Conservation (phyloP, 177 flowering plant genomes). For the Vitis hybrid region DNA sequence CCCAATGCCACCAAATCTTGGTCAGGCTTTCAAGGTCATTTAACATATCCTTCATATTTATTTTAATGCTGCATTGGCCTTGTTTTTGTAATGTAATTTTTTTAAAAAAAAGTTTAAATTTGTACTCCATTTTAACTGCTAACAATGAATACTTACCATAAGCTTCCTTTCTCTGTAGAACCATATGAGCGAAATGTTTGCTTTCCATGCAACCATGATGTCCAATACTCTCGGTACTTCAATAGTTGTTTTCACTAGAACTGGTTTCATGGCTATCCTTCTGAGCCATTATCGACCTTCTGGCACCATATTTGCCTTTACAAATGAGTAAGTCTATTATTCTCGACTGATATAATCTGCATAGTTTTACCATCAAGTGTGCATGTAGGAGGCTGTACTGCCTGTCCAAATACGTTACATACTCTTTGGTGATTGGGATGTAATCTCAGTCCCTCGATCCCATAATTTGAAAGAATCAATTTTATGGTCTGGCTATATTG, state of each 20-base stretch:
- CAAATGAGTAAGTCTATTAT: conserved; percentile 74
- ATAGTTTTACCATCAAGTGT: too few species aligned
- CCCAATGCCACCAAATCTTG: conserved; percentile 69
- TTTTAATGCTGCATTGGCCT: background rate
- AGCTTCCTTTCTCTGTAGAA: conserved; percentile 54
- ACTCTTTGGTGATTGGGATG: too few species aligned
- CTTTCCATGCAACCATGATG: conserved; percentile 98
- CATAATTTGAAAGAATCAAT: background rate
- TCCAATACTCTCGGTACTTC: conserved; percentile 95
- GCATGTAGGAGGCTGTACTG: too few species aligned
- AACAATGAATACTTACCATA: conserved; percentile 9
- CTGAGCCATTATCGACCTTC: conserved; percentile 96
- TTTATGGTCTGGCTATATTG: too few species aligned
- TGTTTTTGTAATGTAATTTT: background rate
- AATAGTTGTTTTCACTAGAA: conserved; percentile 91
- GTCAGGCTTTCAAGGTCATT: conserved; percentile 81
- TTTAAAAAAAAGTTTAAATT: background rate
- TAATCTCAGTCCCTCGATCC: background rate
- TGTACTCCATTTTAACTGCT: conserved; percentile 1
- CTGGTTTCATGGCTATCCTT: conserved; percentile 91
- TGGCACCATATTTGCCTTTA: conserved; percentile 96
- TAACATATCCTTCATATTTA: background rate
- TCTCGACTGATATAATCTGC: too few species aligned
- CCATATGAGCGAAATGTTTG: conserved; percentile 98
- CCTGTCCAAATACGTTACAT: too few species aligned